phyloP scores from a whole-genome alignment of 768 basidiomycete genomes.

The Panaeolus cyanescens region DNA sequence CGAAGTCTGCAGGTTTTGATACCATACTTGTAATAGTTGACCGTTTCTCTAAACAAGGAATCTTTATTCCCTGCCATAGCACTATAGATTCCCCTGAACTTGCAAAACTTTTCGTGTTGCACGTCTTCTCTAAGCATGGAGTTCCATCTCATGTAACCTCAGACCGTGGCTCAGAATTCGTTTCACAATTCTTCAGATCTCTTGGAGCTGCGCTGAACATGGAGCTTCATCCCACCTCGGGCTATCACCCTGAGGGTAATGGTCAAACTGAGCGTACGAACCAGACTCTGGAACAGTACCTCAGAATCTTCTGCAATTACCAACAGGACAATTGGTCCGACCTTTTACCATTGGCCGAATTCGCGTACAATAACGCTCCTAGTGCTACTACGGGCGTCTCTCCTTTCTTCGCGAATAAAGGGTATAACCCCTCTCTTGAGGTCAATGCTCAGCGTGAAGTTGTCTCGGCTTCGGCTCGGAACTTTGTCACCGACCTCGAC shows the following conservation, averaged over 20 bases:
- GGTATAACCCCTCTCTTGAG: background rate
- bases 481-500: constrained; percentile 8
- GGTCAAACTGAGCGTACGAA: constrained; percentile 5
- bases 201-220: too few species aligned
- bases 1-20: constrained; percentile 35
- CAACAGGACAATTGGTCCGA: constrained; percentile 3
- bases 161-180: too few species aligned
- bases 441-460: constrained; percentile 6
- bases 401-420: background rate
- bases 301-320: background rate
- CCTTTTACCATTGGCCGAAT: background rate
- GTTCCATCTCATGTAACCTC: too few species aligned
- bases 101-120: constrained; percentile 34
- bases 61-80: constrained; percentile 40
- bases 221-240: too few species aligned
- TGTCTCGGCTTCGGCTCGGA: constrained; percentile 1
- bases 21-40: constrained; percentile 39
- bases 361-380: background rate
- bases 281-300: background rate
- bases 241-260: background rate
- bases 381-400: background rate
- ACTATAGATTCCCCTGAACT: constrained; percentile 29
- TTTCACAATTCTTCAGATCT: too few species aligned
- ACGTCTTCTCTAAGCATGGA: constrained; percentile 36
- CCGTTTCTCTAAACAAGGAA: constrained; percentile 38